phyloP scores from a whole-genome alignment of 805 yeast genomes.

The Brettanomyces sp. region DNA sequence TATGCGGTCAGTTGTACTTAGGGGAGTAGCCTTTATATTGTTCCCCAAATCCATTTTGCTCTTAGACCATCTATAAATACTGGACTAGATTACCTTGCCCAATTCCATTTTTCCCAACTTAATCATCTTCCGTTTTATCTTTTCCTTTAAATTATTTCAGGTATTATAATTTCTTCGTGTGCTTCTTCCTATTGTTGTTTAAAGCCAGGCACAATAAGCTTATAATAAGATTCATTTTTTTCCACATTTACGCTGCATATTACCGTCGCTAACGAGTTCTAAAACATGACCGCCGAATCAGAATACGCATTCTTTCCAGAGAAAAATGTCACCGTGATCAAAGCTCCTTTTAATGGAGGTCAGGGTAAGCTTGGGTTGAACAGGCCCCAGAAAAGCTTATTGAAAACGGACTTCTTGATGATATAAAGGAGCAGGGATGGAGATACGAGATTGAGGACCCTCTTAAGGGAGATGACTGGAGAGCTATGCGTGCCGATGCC shows the following conservation, averaged over 20 bases:
- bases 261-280: not conserved
- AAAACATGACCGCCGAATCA: conserved; percentile 3
- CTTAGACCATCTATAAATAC: not conserved
- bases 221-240: no score
- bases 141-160: not conserved
- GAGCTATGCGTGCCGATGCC: conserved; percentile 29
- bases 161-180: not conserved
- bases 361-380: conserved; percentile 94
- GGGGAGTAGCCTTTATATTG: not conserved
- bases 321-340: conserved; percentile 56
- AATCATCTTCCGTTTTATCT: no score
- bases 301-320: conserved; percentile 45
- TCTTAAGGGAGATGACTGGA: conserved; percentile 38
- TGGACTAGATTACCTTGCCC: not conserved
- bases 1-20: conserved; percentile 2
- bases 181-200: not conserved
- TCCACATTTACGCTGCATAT: not conserved
- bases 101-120: no score
- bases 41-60: not conserved
- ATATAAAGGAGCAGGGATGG: conserved; percentile 71
- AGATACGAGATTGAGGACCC: conserved; percentile 43
- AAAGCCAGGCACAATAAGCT: no score
- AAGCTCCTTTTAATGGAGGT: conserved; percentile 94
- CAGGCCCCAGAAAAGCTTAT: conserved; percentile 80
- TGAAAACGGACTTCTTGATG: conserved; percentile 58